Evolutionary conservation across 208 protist genomes (phyloP).

Genomic region (Crithidia acanthocephali): DNA sequence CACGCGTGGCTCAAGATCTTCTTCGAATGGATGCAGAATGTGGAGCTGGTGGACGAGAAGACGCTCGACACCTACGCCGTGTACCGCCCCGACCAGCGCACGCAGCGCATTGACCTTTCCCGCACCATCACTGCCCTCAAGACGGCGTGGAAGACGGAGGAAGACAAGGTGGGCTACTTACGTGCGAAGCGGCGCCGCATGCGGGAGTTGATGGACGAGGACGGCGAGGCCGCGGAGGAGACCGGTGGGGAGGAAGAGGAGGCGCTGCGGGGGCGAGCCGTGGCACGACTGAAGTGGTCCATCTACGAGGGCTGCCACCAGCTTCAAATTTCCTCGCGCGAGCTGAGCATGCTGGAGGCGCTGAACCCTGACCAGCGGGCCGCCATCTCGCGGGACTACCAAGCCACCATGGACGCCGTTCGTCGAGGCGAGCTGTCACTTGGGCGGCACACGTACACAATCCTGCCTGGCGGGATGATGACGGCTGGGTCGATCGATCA

Average conservation of each 20-base stretch:
- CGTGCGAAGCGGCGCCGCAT: slow-evolving; percentile 71
- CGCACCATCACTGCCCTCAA: slow-evolving; percentile 52
- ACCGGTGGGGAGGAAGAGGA: slow-evolving; percentile 84
- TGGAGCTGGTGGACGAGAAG: slow-evolving; percentile 63
- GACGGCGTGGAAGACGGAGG: slow-evolving; percentile 41
- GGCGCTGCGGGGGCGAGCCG: slow-evolving; percentile 64
- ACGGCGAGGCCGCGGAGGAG: slow-evolving; percentile 63
- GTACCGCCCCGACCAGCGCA: slow-evolving; percentile 70
- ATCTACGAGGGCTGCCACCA: slow-evolving; percentile 84
- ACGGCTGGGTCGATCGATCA: slow-evolving; percentile 54
- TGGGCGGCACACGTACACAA: slow-evolving; percentile 85
- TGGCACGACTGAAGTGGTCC: slow-evolving; percentile 74
- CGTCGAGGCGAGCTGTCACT: slow-evolving; percentile 71
- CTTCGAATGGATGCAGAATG: slow-evolving; percentile 82
- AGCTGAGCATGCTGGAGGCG: slow-evolving; percentile 79
- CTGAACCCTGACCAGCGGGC: slow-evolving; percentile 63
- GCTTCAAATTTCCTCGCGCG: slow-evolving; percentile 70
- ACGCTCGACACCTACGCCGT: slow-evolving; percentile 69
- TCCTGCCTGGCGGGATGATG: slow-evolving; percentile 83
- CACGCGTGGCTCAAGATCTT: slow-evolving; percentile 74
- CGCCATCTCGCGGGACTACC: slow-evolving; percentile 63
- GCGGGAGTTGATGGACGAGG: slow-evolving; percentile 70
- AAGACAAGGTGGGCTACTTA: slow-evolving; percentile 73
- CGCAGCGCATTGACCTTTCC: slow-evolving; percentile 80
- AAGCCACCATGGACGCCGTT: slow-evolving; percentile 76